Percentiles rank a stretch among this genome's conserved stretches.
Conservation (phyloP, 768 basidiomycete genomes). For the Boletus reticuloceps region DNA sequence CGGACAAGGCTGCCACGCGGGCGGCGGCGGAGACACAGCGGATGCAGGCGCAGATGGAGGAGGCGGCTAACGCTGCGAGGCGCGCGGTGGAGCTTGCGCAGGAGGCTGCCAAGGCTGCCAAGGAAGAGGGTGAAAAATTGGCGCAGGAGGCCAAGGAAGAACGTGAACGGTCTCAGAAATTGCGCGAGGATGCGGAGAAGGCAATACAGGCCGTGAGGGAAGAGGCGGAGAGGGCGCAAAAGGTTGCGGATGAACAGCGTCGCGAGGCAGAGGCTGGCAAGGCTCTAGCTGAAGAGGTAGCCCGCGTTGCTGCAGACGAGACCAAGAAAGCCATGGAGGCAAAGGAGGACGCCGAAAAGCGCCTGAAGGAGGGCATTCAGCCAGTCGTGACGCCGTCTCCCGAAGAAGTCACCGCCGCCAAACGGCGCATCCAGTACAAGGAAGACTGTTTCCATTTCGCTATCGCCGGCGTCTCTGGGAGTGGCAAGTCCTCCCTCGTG, state of each 20-base stretch:
- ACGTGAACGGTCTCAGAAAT: conserved; percentile 6
- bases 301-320: conserved; percentile 17
- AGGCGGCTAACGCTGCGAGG: neutral
- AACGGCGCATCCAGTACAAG: conserved; percentile 20
- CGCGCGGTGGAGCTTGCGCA: conserved; percentile 9
- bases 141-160: conserved; percentile 14
- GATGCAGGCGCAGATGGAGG: conserved; percentile 15
- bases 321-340: conserved; percentile 14
- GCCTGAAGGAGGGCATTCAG: conserved; percentile 22
- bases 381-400: conserved; percentile 16
- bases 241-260: conserved; percentile 19
- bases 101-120: conserved; percentile 7
- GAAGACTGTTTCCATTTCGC: conserved; percentile 34
- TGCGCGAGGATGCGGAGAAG: conserved; percentile 16
- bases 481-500: conserved; percentile 39
- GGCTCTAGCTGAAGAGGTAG: conserved; percentile 13
- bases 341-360: conserved; percentile 14
- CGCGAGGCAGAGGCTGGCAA: conserved; percentile 14
- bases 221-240: conserved; percentile 10
- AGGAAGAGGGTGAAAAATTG: conserved; percentile 17
- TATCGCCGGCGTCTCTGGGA: conserved; percentile 32
- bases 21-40: conserved; percentile 4
- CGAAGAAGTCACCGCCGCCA: conserved; percentile 11
- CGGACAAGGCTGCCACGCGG: neutral
- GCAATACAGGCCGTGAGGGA: conserved; percentile 11